These are phyloP conservation scores for Rhamnella rubrinervis DNA, from an alignment of 331 rosid species.

Conservation along the genomic window DNA sequence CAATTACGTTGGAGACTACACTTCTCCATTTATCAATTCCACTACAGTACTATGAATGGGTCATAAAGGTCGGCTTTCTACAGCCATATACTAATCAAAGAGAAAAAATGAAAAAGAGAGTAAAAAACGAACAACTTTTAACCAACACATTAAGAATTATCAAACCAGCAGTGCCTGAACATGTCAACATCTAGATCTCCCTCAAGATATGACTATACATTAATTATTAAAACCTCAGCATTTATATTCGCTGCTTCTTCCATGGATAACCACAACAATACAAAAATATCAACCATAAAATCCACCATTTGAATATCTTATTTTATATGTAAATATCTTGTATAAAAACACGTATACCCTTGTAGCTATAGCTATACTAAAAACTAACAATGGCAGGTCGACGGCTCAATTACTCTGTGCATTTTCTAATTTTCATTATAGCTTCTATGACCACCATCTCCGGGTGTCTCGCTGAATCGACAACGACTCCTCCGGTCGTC, in stretches of 20 bases:
- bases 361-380: background rate
- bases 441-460: constrained; percentile 10
- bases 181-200: too few relatives aligned
- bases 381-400: constrained; percentile 30
- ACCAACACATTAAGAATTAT: background rate
- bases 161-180: background rate
- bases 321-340: background rate
- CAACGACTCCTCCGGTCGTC: constrained; percentile 15
- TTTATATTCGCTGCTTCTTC: too few relatives aligned
- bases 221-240: too few relatives aligned
- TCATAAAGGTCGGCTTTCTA: constrained; percentile 33
- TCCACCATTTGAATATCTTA: background rate
- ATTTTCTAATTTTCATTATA: constrained; percentile 19
- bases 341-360: background rate
- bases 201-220: too few relatives aligned
- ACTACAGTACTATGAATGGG: background rate
- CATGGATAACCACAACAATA: background rate
- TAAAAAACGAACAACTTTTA: background rate
- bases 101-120: background rate
- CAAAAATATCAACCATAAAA: background rate
- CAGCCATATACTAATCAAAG: background rate
- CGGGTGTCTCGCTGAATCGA: background rate
- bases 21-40: background rate
- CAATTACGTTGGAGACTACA: constrained; percentile 1
- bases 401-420: constrained; percentile 3